Conservation (phyloP, 768 basidiomycete species). For the Termitomyces sp. region DNA sequence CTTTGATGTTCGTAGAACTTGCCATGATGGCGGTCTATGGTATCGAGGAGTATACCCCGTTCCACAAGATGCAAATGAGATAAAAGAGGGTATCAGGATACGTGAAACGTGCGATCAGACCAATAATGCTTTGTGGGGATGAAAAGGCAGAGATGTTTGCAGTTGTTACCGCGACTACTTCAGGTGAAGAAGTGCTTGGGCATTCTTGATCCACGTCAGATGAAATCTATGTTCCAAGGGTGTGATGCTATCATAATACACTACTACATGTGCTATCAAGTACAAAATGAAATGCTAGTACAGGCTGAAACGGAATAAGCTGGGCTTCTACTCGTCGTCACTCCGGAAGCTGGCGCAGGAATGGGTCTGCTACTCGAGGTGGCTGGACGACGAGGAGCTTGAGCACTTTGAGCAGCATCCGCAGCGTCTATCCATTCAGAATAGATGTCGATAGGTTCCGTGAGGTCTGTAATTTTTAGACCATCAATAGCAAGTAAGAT, state of each 20-base stretch:
- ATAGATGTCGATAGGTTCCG: slow-evolving; percentile 85
- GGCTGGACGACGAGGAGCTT: slow-evolving; percentile 43
- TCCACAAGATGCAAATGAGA: slow-evolving; percentile 6
- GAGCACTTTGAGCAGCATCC: slow-evolving; percentile 69
- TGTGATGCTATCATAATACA: slow-evolving; percentile 10
- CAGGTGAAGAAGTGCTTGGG: background rate
- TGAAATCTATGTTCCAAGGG: background rate
- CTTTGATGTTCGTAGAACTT: slow-evolving; percentile 91
- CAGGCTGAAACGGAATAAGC: slow-evolving; percentile 3
- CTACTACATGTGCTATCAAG: slow-evolving; percentile 9
- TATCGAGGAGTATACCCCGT: slow-evolving; percentile 12
- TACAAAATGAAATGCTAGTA: slow-evolving; percentile 12
- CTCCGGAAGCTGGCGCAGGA: slow-evolving; percentile 37
- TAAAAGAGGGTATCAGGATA: slow-evolving; percentile 11
- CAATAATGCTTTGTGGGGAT: background rate
- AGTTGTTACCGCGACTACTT: slow-evolving; percentile 19
- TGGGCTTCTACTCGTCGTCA: slow-evolving; percentile 36
- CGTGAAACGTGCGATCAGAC: slow-evolving; percentile 9
- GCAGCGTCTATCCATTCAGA: slow-evolving; percentile 91
- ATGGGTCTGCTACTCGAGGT: slow-evolving; percentile 56
- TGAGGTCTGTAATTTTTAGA: slow-evolving; percentile 51
- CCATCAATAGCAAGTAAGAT: slow-evolving; percentile 4
- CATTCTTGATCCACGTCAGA: background rate
- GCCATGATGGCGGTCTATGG: slow-evolving; percentile 38
- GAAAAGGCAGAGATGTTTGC: slow-evolving; percentile 18